Evolutionary conservation across 805 yeast species (phyloP), one percentile per base, ranked within the genome.

Genomic region (Ogataea zsoltii): DNA sequence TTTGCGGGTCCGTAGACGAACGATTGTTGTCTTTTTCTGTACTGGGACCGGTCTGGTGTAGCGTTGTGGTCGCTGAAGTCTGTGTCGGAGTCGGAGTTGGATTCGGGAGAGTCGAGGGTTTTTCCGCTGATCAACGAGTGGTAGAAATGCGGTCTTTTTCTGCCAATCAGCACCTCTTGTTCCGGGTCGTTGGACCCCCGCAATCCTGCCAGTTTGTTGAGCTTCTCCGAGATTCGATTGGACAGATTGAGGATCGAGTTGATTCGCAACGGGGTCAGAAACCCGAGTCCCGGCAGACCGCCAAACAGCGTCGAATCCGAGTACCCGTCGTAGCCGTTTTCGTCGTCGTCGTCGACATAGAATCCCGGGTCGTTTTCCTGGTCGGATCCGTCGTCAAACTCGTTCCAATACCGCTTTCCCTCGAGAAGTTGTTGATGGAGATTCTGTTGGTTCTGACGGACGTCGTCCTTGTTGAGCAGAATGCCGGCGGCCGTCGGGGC

Each of bases 371-470:
- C 69, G 26, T 68, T 71, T 44, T 57, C 58, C 67, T 46, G 77
- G 46, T 80, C 86, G 0, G 83, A 79, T 0, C 76, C 77, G 54
- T 82, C 71, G 55, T 82, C 87, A 57, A 82, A 82, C 63, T 82
- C 87, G 56, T 82, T 82, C 87, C 87, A 82, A 59, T 82, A 82
- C 37, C 83, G 54, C 19, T 56, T 51, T 3, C 45, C 46, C 28
- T 53, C 54, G 5, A 41, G 19, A 15, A 47, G 38, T 19, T 46
- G 48, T 31, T 45, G 41, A 16, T 43, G 51, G 7, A 23, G 42
- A 30, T 34, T 46, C 32, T 28, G 48, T 33, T 42, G 50, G 44
- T 28, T 33, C 35, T n/a, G 34, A 11, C 26, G 15, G 7, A 46
- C 52, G 15, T 62, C 67, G 45, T 59, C 31, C 40, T 60, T 64